phyloP scores from a whole-genome alignment of 1,139 yeast genomes.

The Tardiomyces blankii region DNA sequence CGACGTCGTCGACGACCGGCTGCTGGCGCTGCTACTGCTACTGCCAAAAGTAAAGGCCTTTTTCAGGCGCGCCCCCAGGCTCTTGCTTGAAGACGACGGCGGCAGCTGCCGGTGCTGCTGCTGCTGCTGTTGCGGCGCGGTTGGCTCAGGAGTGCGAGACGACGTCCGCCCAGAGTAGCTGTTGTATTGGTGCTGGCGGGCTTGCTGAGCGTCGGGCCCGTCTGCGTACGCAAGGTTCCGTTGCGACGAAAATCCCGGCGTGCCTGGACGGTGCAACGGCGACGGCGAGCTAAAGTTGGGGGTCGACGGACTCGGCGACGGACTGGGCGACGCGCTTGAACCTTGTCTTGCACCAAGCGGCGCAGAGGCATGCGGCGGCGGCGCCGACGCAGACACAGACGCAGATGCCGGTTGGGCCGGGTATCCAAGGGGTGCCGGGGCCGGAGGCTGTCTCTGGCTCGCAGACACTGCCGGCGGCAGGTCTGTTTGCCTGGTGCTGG shows the following conservation, averaged over 20 bases:
- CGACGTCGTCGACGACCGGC: neutral
- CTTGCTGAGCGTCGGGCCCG: too few relatives aligned
- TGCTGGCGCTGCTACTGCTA: neutral
- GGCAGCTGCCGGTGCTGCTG: neutral
- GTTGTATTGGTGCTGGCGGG: too few relatives aligned
- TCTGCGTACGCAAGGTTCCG: too few relatives aligned
- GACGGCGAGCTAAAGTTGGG: constrained; percentile 1
- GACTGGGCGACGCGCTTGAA: neutral
- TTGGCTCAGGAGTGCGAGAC: too few relatives aligned
- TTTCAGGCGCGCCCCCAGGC: constrained; percentile 12
- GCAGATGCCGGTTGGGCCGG: neutral
- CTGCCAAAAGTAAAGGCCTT: constrained; percentile 18
- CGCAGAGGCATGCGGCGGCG: too few relatives aligned
- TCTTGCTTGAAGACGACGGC: neutral
- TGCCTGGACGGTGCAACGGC: neutral
- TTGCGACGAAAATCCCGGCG: neutral
- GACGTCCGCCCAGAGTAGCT: too few relatives aligned
- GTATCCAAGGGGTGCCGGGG: neutral
- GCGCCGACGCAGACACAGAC: too few relatives aligned
- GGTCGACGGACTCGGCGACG: neutral
- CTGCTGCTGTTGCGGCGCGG: neutral
- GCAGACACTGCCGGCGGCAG: neutral
- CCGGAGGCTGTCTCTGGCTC: neutral
- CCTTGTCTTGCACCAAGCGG: neutral
- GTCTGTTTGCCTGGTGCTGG: neutral